These are phyloP conservation scores for Populus trichocarpa DNA, from an alignment of 441 rosid genomes.

Conservation along the genomic window DNA sequence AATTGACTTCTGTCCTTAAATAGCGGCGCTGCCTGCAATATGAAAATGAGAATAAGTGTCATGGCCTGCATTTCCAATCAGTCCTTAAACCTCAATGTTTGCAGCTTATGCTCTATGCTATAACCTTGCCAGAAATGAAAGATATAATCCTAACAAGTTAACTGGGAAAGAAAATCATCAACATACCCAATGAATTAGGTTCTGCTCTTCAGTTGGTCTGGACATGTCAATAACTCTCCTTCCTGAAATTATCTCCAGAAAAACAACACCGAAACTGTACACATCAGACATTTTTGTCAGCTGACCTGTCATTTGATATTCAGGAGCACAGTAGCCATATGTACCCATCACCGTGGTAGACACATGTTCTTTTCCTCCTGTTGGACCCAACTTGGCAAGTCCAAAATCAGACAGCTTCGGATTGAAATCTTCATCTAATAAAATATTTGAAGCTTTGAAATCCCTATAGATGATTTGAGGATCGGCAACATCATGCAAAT, in stretches of 20 bases:
- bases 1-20: conserved; percentile 71
- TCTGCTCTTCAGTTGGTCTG: too few relatives aligned
- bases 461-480: conserved; percentile 87
- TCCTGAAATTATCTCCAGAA: too few relatives aligned
- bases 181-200: too few relatives aligned
- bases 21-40: conserved; percentile 64
- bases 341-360: too few relatives aligned
- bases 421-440: conserved; percentile 37
- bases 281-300: too few relatives aligned
- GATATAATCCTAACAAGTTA: background rate
- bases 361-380: too few relatives aligned
- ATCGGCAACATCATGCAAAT: conserved; percentile 64
- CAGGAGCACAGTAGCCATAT: too few relatives aligned
- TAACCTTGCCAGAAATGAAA: background rate
- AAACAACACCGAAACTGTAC: too few relatives aligned
- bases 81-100: background rate
- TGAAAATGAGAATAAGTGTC: background rate
- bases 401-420: too few relatives aligned
- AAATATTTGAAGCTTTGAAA: conserved; percentile 80
- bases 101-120: background rate
- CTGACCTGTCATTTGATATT: too few relatives aligned
- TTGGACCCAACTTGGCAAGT: too few relatives aligned
- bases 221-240: too few relatives aligned
- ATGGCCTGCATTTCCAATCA: background rate
- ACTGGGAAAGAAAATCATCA: background rate